These are phyloP conservation scores for Pestalotiopsis sp. DNA, from an alignment of 2,329 filamentous ascomycete species.

Conservation along the genomic window DNA sequence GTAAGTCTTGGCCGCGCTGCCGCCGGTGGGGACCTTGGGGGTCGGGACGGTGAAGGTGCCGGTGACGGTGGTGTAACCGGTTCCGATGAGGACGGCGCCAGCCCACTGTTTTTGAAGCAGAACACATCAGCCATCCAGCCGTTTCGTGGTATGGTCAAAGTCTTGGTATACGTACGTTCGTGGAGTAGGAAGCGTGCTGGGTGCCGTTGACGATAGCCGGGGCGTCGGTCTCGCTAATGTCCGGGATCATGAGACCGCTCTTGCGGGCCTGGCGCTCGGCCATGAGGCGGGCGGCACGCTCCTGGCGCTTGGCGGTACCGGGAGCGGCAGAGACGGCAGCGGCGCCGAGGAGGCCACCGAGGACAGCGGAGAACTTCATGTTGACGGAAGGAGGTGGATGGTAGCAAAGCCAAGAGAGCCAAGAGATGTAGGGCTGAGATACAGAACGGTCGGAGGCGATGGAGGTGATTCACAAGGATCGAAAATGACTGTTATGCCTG, in stretches of 20 bases:
- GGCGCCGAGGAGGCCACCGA: slow-evolving; percentile 40
- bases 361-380: slow-evolving; percentile 52
- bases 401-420: not conserved
- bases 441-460: not conserved
- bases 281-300: slow-evolving; percentile 32
- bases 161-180: slow-evolving; percentile 37
- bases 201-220: slow-evolving; percentile 1
- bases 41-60: slow-evolving; percentile 57
- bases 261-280: slow-evolving; percentile 20
- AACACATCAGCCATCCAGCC: slow-evolving; percentile 19
- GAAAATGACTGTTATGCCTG: not conserved
- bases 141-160: slow-evolving; percentile 46
- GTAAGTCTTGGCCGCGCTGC: slow-evolving; percentile 35
- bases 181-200: slow-evolving; percentile 50
- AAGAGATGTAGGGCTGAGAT: not conserved
- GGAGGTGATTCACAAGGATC: not conserved
- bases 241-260: slow-evolving; percentile 6
- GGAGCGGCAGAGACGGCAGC: slow-evolving; percentile 47
- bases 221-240: not conserved
- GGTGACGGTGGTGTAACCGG: slow-evolving; percentile 53
- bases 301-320: slow-evolving; percentile 42
- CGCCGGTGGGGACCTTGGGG: slow-evolving; percentile 34
- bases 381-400: not conserved
- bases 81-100: slow-evolving; percentile 56
- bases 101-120: slow-evolving; percentile 50